Evolutionary conservation across 805 yeast genomes (phyloP).

Genomic region (Kodamaea laetipori): DNA sequence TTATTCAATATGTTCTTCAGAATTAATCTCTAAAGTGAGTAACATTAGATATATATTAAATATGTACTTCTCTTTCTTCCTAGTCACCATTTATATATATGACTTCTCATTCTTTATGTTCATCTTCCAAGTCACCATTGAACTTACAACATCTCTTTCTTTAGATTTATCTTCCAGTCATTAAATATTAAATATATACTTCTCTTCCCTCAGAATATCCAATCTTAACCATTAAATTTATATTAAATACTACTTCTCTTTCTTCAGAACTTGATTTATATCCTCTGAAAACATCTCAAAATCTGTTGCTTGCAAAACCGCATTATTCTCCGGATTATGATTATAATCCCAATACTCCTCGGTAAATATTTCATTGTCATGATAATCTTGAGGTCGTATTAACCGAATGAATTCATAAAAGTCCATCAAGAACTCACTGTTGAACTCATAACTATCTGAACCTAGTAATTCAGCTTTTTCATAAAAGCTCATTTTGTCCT

Average conservation of each 20-base stretch:
- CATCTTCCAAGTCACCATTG: too few species aligned
- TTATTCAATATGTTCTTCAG: too few species aligned
- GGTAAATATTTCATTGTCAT: constrained; percentile 19
- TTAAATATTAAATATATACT: too few species aligned
- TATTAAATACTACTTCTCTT: neutral
- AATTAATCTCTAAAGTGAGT: too few species aligned
- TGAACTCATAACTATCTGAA: constrained; percentile 41
- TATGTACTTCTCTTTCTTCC: too few species aligned
- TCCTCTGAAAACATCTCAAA: constrained; percentile 12
- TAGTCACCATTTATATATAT: too few species aligned
- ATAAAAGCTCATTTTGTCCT: constrained; percentile 13
- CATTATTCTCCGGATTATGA: neutral
- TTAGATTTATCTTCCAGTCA: too few species aligned
- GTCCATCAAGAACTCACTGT: constrained; percentile 44
- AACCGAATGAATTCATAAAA: constrained; percentile 43
- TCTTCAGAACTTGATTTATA: neutral
- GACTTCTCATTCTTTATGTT: too few species aligned
- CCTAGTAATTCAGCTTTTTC: constrained; percentile 40
- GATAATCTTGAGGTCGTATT: constrained; percentile 38
- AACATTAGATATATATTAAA: too few species aligned
- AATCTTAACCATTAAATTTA: too few species aligned
- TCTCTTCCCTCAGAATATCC: too few species aligned
- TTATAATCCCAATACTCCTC: constrained; percentile 13
- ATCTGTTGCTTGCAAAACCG: constrained; percentile 12
- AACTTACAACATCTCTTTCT: too few species aligned